Evolutionary conservation across 768 basidiomycete species (phyloP), one percentile per base, ranked within the genome.

Genomic region (Pholiota molesta): DNA sequence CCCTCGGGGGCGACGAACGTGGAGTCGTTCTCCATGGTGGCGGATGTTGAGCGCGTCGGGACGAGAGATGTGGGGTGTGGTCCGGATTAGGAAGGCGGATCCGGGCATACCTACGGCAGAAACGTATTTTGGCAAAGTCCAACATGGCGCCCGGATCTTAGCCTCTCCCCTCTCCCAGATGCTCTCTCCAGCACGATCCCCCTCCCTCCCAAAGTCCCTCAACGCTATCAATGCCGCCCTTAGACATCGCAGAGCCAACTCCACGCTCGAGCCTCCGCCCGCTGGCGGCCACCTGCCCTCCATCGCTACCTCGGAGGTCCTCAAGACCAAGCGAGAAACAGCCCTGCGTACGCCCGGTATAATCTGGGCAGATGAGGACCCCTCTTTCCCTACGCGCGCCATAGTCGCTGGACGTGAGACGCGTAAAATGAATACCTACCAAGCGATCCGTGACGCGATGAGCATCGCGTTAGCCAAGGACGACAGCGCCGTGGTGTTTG

Each of bases 401-500:
- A 80, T 86, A 40, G 76, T 89, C 14, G 91, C 86, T 19, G 92
- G 92, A 16, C 84, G 92, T 55, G 91, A 94, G 75, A 96, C 94
- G 21, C 86, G 94, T 66, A 95, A 95, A 78, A 97, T 97, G 94
- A 98, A 98, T 72, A 79, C 90, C 66, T 97, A 95, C 74, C 95
- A 97, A 72, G 92, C 96, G 1, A 85, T 98, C 14, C 83, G 96
- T 52, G 94, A 97, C 72, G 94, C 94, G 2, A 85, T 97, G 79
- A 90, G 94, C 60, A 94, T 91, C 62, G 92, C 92, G 5, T 75
- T 98, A 19, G 78, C 83, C 31, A 95, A 93, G 70, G 94, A 98
- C 69, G 91, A 94, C 56, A 90, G 78, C 56, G 89, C 96, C 1
- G 87, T 97, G 5, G 88, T 97, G 0, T 97, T 97, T 68, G 95